Conservation (phyloP, 31 red algal genomes). For the Porphyra umbilicalis region DNA sequence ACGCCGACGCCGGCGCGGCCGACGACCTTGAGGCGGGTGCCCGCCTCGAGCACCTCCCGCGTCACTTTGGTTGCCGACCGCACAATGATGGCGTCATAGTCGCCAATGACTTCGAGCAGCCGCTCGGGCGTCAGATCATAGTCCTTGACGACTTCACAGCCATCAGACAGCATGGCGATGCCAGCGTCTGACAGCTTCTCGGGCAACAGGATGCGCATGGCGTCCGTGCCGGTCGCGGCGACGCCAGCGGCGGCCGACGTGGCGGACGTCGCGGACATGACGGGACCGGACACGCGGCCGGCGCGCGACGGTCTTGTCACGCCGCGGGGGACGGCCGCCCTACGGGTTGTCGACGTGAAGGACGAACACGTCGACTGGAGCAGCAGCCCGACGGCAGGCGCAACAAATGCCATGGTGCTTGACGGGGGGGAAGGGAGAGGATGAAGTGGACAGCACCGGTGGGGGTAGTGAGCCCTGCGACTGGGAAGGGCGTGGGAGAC, state of each 20-base stretch:
- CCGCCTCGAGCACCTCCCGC: slow-evolving; percentile 65
- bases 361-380: background rate
- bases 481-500: too few species aligned
- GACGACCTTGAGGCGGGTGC: slow-evolving; percentile 80
- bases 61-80: slow-evolving; percentile 93
- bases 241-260: background rate
- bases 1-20: slow-evolving; percentile 99
- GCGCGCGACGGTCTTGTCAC: background rate
- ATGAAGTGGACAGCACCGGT: too few species aligned
- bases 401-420: background rate
- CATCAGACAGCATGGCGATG: slow-evolving; percentile 43
- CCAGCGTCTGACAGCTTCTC: slow-evolving; percentile 93
- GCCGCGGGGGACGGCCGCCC: background rate
- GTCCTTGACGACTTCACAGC: slow-evolving; percentile 59
- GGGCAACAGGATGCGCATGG: slow-evolving; percentile 66
- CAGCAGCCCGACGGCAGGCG: background rate
- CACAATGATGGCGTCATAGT: slow-evolving; percentile 95
- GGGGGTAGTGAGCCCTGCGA: too few species aligned
- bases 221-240: background rate
- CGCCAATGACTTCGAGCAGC: slow-evolving; percentile 44
- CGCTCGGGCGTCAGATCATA: slow-evolving; percentile 80
- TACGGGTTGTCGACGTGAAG: background rate
- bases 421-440: background rate
- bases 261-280: background rate
- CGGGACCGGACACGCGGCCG: background rate